A percentile compares a stretch with the other conserved stretches of the same genome.
Evolutionary conservation across 2,329 filamentous ascomycete genomes (phyloP).

Genomic region (Aspergillus flavus): DNA sequence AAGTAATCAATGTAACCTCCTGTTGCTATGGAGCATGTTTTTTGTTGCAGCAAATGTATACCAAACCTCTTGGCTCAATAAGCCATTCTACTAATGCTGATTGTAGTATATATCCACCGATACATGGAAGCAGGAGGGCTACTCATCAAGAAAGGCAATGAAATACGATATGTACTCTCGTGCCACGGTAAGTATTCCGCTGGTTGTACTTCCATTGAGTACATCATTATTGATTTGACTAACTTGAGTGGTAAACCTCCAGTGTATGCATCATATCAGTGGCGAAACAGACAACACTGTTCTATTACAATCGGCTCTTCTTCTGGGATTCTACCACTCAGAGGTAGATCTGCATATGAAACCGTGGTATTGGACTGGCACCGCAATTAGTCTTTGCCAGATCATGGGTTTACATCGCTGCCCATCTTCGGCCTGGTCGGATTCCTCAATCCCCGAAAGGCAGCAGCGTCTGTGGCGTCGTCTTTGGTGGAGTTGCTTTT

Average conservation of each 20-base stretch:
- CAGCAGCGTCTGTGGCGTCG: slow-evolving; percentile 39
- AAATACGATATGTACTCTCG: slow-evolving; percentile 42
- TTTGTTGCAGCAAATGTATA: slow-evolving; percentile 39
- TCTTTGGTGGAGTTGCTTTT: slow-evolving; percentile 47
- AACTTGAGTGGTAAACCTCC: neutral
- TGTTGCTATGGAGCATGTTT: slow-evolving; percentile 46
- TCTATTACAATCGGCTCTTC: slow-evolving; percentile 47
- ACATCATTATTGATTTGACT: neutral
- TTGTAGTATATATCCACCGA: slow-evolving; percentile 28
- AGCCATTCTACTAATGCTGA: neutral
- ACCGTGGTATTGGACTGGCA: slow-evolving; percentile 52
- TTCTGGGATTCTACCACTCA: slow-evolving; percentile 48
- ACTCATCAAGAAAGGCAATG: slow-evolving; percentile 36
- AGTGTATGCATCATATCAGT: slow-evolving; percentile 34
- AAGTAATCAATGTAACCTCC: slow-evolving; percentile 34
- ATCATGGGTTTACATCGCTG: slow-evolving; percentile 47
- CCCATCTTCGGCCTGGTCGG: slow-evolving; percentile 19
- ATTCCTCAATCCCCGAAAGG: slow-evolving; percentile 23
- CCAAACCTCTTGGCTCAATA: too few relatives aligned
- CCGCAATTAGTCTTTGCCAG: slow-evolving; percentile 48
- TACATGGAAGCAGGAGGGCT: slow-evolving; percentile 34
- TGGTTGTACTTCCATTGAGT: neutral
- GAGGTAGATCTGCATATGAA: slow-evolving; percentile 46
- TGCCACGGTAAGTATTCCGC: slow-evolving; percentile 36
- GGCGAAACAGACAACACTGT: slow-evolving; percentile 43